Evolutionary conservation across 257 asterid species (phyloP).

Genomic region (Jacaranda copaia): DNA sequence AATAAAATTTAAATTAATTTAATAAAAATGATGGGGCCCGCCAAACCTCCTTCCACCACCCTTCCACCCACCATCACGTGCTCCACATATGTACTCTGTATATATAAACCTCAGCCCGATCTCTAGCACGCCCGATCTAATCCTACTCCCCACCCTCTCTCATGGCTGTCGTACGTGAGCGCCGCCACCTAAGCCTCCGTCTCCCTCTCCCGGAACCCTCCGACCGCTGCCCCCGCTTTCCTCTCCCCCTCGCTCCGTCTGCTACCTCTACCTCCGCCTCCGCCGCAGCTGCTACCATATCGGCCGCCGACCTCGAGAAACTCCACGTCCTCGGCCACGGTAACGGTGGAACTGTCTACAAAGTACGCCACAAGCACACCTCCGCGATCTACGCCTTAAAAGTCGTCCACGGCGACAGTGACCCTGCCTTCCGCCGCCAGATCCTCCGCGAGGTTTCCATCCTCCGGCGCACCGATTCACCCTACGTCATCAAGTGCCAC

Average conservation of each 20-base stretch:
- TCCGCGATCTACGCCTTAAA: constrained; percentile 68
- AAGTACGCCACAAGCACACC: constrained; percentile 78
- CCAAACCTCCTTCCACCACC: constrained; percentile 23
- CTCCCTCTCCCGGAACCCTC: constrained; percentile 73
- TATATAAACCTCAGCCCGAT: constrained; percentile 34
- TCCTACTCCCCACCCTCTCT: constrained; percentile 17
- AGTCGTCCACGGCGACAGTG: constrained; percentile 79
- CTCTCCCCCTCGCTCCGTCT: constrained; percentile 61
- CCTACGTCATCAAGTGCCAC: constrained; percentile 74
- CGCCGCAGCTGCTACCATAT: constrained; percentile 33
- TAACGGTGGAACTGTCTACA: constrained; percentile 86
- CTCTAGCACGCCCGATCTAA: constrained; percentile 23
- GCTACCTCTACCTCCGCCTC: constrained; percentile 29
- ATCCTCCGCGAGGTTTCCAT: constrained; percentile 81
- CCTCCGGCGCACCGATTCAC: constrained; percentile 87
- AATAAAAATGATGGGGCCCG: not conserved
- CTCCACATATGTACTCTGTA: constrained; percentile 39
- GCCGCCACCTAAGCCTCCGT: constrained; percentile 85
- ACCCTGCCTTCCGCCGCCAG: constrained; percentile 80
- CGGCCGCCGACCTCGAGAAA: constrained; percentile 74
- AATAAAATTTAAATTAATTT: not conserved
- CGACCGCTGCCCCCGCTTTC: constrained; percentile 79
- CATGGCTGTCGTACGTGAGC: constrained; percentile 81
- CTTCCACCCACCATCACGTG: constrained; percentile 56
- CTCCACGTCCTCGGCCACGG: constrained; percentile 88